Percentiles rank a stretch among this genome's conserved stretches.
Evolutionary conservation across 2,329 filamentous ascomycete genomes (phyloP).

Genomic region (Chaetomiaceae sp.): DNA sequence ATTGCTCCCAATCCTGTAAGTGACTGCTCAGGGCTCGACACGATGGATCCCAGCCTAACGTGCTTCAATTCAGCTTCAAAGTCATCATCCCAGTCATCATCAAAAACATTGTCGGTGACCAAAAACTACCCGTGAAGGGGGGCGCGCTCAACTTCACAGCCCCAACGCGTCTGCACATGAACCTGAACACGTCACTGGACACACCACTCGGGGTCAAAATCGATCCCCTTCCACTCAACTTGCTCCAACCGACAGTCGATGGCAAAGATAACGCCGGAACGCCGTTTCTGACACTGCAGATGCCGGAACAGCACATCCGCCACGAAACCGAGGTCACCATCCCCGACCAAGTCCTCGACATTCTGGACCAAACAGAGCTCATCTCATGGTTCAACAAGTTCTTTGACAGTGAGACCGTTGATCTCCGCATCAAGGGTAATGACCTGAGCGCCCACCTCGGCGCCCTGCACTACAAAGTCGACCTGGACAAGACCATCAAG

Average conservation of each 20-base stretch:
- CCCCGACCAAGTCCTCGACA: conserved; percentile 4
- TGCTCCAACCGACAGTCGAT: conserved; percentile 1
- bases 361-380: conserved; percentile 38
- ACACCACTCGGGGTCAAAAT: conserved; percentile 36
- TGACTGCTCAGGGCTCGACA: conserved; percentile 2
- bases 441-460: conserved; percentile 37
- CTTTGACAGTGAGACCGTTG: conserved; percentile 31
- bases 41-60: conserved; percentile 8
- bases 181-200: conserved; percentile 34
- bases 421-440: conserved; percentile 36
- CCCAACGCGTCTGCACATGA: conserved; percentile 32
- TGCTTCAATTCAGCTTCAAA: conserved; percentile 35
- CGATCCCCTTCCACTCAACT: conserved; percentile 27
- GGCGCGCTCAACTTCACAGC: conserved; percentile 34
- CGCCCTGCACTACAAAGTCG: conserved; percentile 33
- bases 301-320: conserved; percentile 14
- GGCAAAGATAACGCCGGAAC: not conserved
- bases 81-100: conserved; percentile 44
- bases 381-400: conserved; percentile 36
- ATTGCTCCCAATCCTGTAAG: conserved; percentile 43
- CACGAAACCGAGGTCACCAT: conserved; percentile 8
- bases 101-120: conserved; percentile 39
- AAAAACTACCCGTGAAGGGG: conserved; percentile 36
- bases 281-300: conserved; percentile 9
- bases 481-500: conserved; percentile 39